Base-by-base conservation (phyloP, 345 rosid species). In the Murraya koenigii region DNA sequence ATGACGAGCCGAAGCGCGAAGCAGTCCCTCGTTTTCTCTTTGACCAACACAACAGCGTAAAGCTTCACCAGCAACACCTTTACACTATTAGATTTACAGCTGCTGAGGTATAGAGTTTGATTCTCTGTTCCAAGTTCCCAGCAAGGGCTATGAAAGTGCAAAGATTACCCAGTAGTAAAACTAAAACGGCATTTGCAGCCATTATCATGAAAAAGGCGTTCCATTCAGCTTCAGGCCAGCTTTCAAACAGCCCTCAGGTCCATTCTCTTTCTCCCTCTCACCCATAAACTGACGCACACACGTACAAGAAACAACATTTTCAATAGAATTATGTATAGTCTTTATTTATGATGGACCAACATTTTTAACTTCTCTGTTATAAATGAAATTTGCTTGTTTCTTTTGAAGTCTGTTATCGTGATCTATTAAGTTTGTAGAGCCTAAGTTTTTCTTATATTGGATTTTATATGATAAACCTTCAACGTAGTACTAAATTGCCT, bases 81-180 rank as follows among this genome's bases (percentile, higher is more conserved):
- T 17, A 44, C 28, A 32, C 35, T 33, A 33, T 33, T 33, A 33
- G 35, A 33, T 33, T 33, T 2, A 33, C 35, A 33, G 35, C 55
- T 73, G 56, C 60, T 35, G 54, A 33, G n/a, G 38, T 58, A 59
- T 26, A 56, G 30, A 15, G 52, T 56, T 60, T 47, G 55, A 41
- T 61, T 47, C 22, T 30, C 28, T 19, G 39, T 22, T 44, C 52
- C 52, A 58, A 35, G 30, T 60, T 60, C 54, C 30, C 7, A 47
- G 58, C 73, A n/a, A 26, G 68, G 20, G 77, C 59, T 38, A 81
- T 85, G 85, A 79, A 78, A 73, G 71, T 75, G 66, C 81, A 75
- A 47, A 66, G 33, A 9, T 25, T 61, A 20, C 80, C 68, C 66
- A 11, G 22, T 68, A 8, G 28, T 56, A 78, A 32, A 78, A 58